Evolutionary conservation across 1,284 basidiomycete genomes (phyloP), one percentile per base, ranked within the genome.

Genomic region (Chalciporus sp.): DNA sequence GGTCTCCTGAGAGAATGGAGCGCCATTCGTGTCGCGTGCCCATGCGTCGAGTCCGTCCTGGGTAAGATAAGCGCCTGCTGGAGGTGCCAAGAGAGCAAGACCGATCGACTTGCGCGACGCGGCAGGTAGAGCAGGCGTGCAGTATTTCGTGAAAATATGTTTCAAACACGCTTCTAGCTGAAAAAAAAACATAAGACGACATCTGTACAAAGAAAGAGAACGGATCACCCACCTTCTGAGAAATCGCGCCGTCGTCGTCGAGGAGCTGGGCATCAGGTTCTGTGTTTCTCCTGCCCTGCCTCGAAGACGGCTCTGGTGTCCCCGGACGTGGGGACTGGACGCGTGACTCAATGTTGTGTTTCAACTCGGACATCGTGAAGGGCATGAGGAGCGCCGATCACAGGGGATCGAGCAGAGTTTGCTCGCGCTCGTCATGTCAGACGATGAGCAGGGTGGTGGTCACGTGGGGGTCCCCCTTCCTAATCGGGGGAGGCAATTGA

Each of bases 21-120:
- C 76, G 27, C 89, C 89, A 58, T 92, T 92, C 12, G 89, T 92
- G 58, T 90, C 89, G 31, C 72, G 73, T 19, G 88, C 88, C 85
- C 87, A 92, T 42, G 77, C 75, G 65, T 90, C 88, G 43, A 92
- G 69, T 7, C 82, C 88, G 54, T 81, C 74, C 1, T 74, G 68
- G 7, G 79, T 74, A 23, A 90, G 73, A 64, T 75, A 85, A 49
- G 87, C 83, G 60, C 77, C 76, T 14, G 76, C 70, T n/a, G 83
- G 82, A 8, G 86, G 83, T 16, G 71, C 70, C 11, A 78, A 71
- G 37, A 82, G 57, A 51, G 58, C 61, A 1, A 29, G 57, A 9
- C 56, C 59, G 3, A 57, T 48, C 4, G 52, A 35, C 37, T 55
- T 60, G 56, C 16, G 43, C 37, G 53, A 52, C 45, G 57, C 56